These are phyloP conservation scores for Scheffersomyces quercinus DNA, from an alignment of 1,139 yeast species.

Conservation along the genomic window DNA sequence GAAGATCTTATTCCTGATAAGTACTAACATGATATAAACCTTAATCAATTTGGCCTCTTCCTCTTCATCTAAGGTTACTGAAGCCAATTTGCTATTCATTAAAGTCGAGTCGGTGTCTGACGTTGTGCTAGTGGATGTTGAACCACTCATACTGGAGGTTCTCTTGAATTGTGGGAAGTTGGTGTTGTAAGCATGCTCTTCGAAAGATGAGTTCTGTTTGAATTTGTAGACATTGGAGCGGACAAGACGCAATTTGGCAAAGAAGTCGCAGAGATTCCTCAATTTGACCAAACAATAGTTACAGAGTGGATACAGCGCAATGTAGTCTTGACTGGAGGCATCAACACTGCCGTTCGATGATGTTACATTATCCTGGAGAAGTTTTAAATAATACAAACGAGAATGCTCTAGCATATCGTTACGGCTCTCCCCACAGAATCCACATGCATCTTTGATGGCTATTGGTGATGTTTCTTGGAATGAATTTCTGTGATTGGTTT, in stretches of 20 bases:
- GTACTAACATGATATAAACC: constrained; percentile 24
- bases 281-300: constrained; percentile 78
- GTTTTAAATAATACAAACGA: constrained; percentile 67
- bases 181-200: constrained; percentile 18
- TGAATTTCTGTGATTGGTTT: constrained; percentile 24
- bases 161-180: constrained; percentile 20
- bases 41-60: constrained; percentile 24
- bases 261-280: constrained; percentile 76
- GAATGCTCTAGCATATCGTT: constrained; percentile 73
- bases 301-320: constrained; percentile 69
- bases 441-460: constrained; percentile 73
- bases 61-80: constrained; percentile 11
- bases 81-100: constrained; percentile 11
- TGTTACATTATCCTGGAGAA: constrained; percentile 17
- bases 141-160: constrained; percentile 6
- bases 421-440: constrained; percentile 78
- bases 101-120: constrained; percentile 7
- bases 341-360: constrained; percentile 3
- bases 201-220: constrained; percentile 22
- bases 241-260: constrained; percentile 69
- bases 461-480: constrained; percentile 48
- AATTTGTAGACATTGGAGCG: constrained; percentile 50
- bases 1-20: constrained; percentile 52
- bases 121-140: not conserved
- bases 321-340: constrained; percentile 20